phyloP scores from a whole-genome alignment of 306 rosid species.

The Prunus mongolica region DNA sequence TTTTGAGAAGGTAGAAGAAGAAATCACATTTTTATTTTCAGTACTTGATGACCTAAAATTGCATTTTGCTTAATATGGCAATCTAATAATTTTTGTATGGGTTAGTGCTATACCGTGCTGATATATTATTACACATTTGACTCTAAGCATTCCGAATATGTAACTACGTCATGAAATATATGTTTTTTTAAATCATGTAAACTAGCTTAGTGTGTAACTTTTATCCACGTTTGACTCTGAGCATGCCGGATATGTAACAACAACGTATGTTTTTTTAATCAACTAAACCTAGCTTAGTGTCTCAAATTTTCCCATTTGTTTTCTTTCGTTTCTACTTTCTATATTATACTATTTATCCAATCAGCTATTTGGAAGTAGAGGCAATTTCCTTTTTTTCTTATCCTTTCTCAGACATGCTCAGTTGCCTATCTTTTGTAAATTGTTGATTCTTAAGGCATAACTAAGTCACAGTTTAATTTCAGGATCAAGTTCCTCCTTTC shows the following conservation, averaged over 20 bases:
- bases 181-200: neutral
- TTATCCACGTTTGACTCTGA: neutral
- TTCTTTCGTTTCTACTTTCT: neutral
- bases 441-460: constrained; percentile 17
- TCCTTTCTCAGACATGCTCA: neutral
- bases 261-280: neutral
- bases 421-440: constrained; percentile 4
- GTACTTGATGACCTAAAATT: neutral
- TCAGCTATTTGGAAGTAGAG: neutral
- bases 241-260: neutral
- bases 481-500: constrained; percentile 99
- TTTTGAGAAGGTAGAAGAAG: neutral
- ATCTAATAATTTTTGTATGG: neutral
- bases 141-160: neutral
- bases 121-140: neutral
- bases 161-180: neutral
- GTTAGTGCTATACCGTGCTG: neutral
- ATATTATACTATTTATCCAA: neutral
- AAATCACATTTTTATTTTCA: neutral
- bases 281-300: neutral
- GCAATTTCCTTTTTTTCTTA: neutral
- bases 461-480: constrained; percentile 27
- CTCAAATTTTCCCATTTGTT: neutral
- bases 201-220: neutral
- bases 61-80: neutral